Evolutionary conservation across 129 eudicot species (phyloP), one percentile per base, ranked within the genome.

Genomic region (Flaveria trinervia): DNA sequence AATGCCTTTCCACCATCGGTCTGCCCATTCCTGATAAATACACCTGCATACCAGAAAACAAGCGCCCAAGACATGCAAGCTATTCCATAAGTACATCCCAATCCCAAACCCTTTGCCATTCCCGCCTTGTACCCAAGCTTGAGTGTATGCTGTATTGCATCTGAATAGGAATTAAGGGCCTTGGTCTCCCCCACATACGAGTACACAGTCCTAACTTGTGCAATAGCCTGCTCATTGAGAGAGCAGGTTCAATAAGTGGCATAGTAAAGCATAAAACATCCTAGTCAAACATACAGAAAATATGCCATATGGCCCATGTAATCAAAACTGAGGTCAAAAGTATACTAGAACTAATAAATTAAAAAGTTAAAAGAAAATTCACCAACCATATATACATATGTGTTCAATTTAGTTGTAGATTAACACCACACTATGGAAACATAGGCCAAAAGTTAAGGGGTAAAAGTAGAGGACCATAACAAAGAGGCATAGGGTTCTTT

Each of bases 21-120:
- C 83, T 91, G 97, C 14, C 98, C 98, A 41, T 89, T 94, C 73
- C 98, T 81, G 69, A 94, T 91, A 72, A 94, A 94, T 45, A 94
- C 98, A 33, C 97, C 98, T 14, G 97, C 98, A 72, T 94, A 94
- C 98, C 98, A 94, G 91, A 94, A 91, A 55, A 94, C 98, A 77
- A 94, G 93, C 67, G 98, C 98, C 98, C 98, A 94, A 1, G 98
- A 94, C 98, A 94, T 94, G 82, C 98, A 94, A 22, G 98, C 98
- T 20, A 94, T 94, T 54, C 98, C 98, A 74, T 94, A 94, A 3
- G 98, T 94, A 73, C 98, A 94, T 84, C 98, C 98, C 22, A 94
- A 76, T 30, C 98, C 98, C 68, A 94, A 81, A 13, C 98, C 98
- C 86, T 94, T 94, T n/a, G 98, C 98, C 98, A 95, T 95, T 41